phyloP scores from a whole-genome alignment of 768 basidiomycete genomes.

The Dentipellis fragilis region DNA sequence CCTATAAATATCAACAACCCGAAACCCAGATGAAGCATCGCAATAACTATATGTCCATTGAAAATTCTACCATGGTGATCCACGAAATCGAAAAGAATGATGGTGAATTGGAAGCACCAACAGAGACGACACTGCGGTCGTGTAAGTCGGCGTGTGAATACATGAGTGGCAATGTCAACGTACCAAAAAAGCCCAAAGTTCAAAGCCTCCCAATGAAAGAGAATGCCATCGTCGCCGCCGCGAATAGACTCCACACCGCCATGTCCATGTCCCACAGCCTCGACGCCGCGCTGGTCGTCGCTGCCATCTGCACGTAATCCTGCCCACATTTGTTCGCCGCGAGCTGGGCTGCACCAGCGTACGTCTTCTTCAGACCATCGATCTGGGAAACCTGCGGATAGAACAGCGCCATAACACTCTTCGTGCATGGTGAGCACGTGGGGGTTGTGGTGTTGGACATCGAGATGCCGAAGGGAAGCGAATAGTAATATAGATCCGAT shows the following conservation, averaged over 20 bases:
- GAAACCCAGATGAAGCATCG: neutral
- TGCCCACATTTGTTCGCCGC: conserved; percentile 42
- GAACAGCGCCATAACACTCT: conserved; percentile 47
- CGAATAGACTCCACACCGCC: neutral
- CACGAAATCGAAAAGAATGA: too few species aligned
- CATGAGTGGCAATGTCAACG: neutral
- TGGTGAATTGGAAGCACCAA: too few species aligned
- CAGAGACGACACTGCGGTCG: too few species aligned
- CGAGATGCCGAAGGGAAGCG: conserved; percentile 47
- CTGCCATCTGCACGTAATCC: conserved; percentile 25
- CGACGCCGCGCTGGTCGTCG: conserved; percentile 2
- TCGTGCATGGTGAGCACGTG: conserved; percentile 57
- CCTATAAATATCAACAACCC: neutral
- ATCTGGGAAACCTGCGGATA: conserved; percentile 26
- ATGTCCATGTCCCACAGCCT: neutral
- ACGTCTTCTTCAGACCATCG: conserved; percentile 35
- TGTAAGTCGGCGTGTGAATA: too few species aligned
- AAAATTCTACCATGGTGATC: neutral
- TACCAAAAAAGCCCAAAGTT: neutral
- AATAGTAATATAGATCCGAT: conserved; percentile 65
- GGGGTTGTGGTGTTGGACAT: conserved; percentile 40
- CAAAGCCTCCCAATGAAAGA: neutral
- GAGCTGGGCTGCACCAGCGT: conserved; percentile 34
- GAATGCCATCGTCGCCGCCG: neutral
- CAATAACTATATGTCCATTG: neutral